Evolutionary conservation across 495 filamentous ascomycete species (phyloP), one percentile per base, ranked within the genome.

Genomic region (Cladorrhinum samala): DNA sequence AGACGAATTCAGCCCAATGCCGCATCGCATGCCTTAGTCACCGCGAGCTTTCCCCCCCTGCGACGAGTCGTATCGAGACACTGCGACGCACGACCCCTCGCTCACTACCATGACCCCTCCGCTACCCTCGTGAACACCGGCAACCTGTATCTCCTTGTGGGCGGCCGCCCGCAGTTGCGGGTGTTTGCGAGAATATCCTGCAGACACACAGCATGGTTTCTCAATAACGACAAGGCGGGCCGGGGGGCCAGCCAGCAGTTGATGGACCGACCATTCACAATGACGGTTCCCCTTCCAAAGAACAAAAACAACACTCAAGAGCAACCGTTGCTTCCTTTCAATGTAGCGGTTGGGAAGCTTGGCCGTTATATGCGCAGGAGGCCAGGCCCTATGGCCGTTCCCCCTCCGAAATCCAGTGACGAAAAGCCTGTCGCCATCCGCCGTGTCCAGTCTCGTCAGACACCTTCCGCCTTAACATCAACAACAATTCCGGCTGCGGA

Each of bases 121-220:
- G 46, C 45, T 49, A 53, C 50, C 44, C 53, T 24, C 49, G 4
- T 68, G 41, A 66, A 63, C 62, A 49, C 58, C 60, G 65, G 57
- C 70, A 77, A 61, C 59, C 73, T 75, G 72, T 74, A 66, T 75
- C 62, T 67, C 60, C 63, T 62, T 55, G 41, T 57, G 25, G 42
- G 61, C 46, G 57, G 52, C 53, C 67, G 59, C 63, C 71, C 77
- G 70, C 75, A 68, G 48, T 69, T 66, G 74, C 77, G 75, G 74
- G 73, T 72, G 63, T 67, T 72, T 64, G 68, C 71, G 66, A 68
- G 71, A 72, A 79, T 79, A 78, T 71, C 68, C 56, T 65, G 54
- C 64, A 73, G 68, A 61, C 55, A 50, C 57, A 54, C 56, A 50
- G 46, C 18, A 80, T 80, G 78, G 70, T 64, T 43, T 49, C 64